Percentiles rank a stretch among this genome's conserved stretches.
Conservation (phyloP, 257 asterid genomes). For the Cordia subcordata region DNA sequence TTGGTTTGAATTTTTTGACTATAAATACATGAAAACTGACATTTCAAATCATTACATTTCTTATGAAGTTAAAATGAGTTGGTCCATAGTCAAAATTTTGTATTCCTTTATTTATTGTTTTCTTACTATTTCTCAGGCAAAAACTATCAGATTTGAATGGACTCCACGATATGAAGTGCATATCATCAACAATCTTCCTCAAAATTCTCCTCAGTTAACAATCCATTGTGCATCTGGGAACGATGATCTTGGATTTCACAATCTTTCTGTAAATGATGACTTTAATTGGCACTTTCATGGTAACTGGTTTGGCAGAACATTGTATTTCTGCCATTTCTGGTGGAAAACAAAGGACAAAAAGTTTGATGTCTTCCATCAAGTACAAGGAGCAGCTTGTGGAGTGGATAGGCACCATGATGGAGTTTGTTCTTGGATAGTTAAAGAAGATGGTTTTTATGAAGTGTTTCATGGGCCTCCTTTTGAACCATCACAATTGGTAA, state of each 20-base stretch:
- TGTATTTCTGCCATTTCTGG: conserved; percentile 10
- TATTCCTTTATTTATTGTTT: too few relatives aligned
- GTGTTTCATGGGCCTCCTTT: too few relatives aligned
- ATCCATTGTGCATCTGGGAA: conserved; percentile 6
- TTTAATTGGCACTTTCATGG: neutral
- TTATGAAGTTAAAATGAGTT: too few relatives aligned
- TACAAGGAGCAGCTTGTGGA: too few relatives aligned
- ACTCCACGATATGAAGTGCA: neutral
- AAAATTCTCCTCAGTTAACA: neutral
- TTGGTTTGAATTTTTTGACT: too few relatives aligned
- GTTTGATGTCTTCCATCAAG: neutral
- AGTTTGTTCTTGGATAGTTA: neutral
- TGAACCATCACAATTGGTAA: too few relatives aligned
- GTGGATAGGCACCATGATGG: too few relatives aligned
- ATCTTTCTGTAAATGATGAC: neutral
- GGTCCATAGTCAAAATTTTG: too few relatives aligned
- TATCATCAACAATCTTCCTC: neutral
- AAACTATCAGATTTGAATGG: too few relatives aligned
- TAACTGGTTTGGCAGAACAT: neutral
- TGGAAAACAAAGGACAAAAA: neutral
- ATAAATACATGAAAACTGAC: too few relatives aligned
- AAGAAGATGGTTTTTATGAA: conserved; percentile 1
- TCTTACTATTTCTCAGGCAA: too few relatives aligned
- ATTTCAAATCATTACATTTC: too few relatives aligned
- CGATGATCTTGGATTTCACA: conserved; percentile 10